Evolutionary conservation across 2,329 filamentous ascomycete genomes (phyloP).

Genomic region (Monilinia laxa): DNA sequence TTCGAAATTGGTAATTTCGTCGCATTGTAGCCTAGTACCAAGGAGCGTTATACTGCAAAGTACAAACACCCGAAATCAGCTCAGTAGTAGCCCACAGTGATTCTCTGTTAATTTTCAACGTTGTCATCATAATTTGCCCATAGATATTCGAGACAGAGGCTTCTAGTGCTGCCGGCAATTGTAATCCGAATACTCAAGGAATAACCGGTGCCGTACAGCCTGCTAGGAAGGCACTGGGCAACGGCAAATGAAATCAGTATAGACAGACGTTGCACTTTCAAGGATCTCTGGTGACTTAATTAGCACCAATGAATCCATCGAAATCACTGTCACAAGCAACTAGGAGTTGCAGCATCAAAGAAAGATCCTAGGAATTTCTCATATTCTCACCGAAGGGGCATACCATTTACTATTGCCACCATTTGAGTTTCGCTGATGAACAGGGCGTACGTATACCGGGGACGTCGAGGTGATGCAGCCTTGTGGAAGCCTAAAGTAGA

Average conservation of each 20-base stretch:
- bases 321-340: not conserved
- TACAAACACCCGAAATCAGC: not conserved
- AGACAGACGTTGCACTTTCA: slow-evolving; percentile 1
- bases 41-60: not conserved
- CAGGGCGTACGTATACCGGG: not conserved
- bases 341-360: not conserved
- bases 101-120: not conserved
- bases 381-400: not conserved
- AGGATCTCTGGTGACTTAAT: not conserved
- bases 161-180: slow-evolving; percentile 2
- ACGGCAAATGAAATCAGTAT: not conserved
- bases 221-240: not conserved
- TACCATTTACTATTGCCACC: not conserved
- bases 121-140: not conserved
- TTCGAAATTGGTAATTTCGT: not conserved
- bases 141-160: not conserved
- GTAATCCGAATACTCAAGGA: not conserved
- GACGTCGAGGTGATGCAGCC: slow-evolving; percentile 6
- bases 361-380: not conserved
- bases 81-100: not conserved
- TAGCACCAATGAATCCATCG: not conserved
- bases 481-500: slow-evolving; percentile 17
- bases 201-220: not conserved
- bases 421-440: not conserved
- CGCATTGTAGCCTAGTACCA: not conserved